phyloP scores from a whole-genome alignment of 73 alveolate species.

The Paramecium sexaurelia region DNA sequence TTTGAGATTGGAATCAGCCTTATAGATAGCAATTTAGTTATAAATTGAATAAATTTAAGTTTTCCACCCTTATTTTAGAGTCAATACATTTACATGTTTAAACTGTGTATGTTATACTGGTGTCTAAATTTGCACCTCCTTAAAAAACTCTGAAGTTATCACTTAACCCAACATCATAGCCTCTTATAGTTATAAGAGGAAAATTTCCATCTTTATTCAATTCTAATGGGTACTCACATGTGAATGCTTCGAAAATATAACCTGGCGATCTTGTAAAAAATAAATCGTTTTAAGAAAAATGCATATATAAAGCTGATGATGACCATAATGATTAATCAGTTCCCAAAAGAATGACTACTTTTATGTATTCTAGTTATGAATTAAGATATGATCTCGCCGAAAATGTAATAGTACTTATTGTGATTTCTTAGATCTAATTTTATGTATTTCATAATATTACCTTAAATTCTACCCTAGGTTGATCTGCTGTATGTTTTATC shows the following conservation, averaged over 20 bases:
- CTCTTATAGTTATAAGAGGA: neutral
- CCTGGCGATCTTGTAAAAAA: neutral
- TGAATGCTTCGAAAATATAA: too few species aligned
- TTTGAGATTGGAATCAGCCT: neutral
- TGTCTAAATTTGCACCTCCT: neutral
- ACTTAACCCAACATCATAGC: neutral
- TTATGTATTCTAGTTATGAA: neutral
- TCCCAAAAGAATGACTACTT: neutral
- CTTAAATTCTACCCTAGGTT: neutral
- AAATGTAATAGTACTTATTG: neutral
- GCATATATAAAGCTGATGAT: neutral
- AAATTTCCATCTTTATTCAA: neutral
- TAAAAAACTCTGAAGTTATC: neutral
- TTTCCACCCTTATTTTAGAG: neutral
- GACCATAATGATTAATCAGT: conserved; percentile 17
- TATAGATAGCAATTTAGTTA: neutral
- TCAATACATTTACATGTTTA: neutral
- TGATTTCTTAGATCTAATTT: neutral
- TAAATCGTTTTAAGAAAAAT: neutral
- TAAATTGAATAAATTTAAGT: neutral
- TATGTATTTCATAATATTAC: neutral
- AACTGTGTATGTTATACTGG: neutral
- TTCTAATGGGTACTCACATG: neutral
- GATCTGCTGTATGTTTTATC: neutral
- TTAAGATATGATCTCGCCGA: neutral